Evolutionary conservation across 257 asterid species (phyloP).

Genomic region (Solanum bulbocastanum): DNA sequence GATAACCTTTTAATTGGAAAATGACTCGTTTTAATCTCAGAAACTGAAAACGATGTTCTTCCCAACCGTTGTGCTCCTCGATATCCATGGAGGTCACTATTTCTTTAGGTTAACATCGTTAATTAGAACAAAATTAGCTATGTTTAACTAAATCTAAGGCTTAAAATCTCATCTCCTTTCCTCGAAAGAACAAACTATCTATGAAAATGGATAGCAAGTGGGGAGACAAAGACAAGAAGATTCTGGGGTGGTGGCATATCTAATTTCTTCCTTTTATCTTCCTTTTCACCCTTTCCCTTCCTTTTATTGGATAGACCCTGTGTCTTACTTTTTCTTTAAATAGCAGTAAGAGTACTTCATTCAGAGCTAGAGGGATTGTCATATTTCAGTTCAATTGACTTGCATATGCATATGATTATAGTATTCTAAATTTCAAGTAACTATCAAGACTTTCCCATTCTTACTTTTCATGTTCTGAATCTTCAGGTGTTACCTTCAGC

Average conservation of each 20-base stretch:
- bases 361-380: not conserved
- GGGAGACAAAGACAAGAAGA: not conserved
- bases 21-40: not conserved
- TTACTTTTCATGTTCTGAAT: not conserved
- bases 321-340: not conserved
- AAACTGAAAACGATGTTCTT: not conserved
- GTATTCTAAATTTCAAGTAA: not conserved
- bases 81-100: not conserved
- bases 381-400: not conserved
- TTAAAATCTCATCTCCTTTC: not conserved
- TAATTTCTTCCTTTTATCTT: not conserved
- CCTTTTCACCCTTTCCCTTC: not conserved
- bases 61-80: not conserved
- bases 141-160: not conserved
- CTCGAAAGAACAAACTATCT: not conserved
- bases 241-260: not conserved
- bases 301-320: not conserved
- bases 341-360: not conserved
- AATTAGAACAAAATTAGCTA: not conserved
- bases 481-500: slow-evolving; percentile 96
- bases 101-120: not conserved
- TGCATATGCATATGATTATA: not conserved
- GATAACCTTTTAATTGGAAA: not conserved
- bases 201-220: not conserved
- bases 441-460: not conserved